phyloP scores from a whole-genome alignment of 148 eudicot species.

The Chenopodium quinoa region DNA sequence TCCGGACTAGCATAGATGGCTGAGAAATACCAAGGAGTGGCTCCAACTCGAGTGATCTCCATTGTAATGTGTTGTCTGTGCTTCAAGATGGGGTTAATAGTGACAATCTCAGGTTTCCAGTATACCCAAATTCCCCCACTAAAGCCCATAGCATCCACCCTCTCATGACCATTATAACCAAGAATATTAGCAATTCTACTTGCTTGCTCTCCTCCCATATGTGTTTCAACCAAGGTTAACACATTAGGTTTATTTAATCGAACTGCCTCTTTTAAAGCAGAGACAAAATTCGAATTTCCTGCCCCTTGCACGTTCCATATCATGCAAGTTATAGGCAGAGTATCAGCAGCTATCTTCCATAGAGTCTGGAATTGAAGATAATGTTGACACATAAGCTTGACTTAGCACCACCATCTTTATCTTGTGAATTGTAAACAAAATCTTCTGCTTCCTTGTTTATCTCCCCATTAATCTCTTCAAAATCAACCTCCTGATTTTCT shows the following conservation, averaged over 20 bases:
- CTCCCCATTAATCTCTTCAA: too few species aligned
- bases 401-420: too few species aligned
- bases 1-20: not conserved
- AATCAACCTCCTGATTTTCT: too few species aligned
- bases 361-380: not conserved
- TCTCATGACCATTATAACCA: not conserved
- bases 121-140: too few species aligned
- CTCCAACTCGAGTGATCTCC: not conserved
- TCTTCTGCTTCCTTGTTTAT: too few species aligned
- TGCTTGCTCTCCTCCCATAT: not conserved
- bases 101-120: not conserved
- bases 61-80: not conserved
- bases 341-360: not conserved
- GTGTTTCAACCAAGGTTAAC: not conserved
- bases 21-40: not conserved
- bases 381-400: not conserved
- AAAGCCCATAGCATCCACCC: not conserved
- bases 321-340: not conserved
- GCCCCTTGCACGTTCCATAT: not conserved
- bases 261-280: not conserved
- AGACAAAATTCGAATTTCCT: not conserved
- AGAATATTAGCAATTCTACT: not conserved
- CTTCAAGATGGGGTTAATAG: not conserved
- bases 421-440: too few species aligned
- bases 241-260: not conserved